phyloP scores from a whole-genome alignment of 768 basidiomycete genomes.

The Russula foetens region DNA sequence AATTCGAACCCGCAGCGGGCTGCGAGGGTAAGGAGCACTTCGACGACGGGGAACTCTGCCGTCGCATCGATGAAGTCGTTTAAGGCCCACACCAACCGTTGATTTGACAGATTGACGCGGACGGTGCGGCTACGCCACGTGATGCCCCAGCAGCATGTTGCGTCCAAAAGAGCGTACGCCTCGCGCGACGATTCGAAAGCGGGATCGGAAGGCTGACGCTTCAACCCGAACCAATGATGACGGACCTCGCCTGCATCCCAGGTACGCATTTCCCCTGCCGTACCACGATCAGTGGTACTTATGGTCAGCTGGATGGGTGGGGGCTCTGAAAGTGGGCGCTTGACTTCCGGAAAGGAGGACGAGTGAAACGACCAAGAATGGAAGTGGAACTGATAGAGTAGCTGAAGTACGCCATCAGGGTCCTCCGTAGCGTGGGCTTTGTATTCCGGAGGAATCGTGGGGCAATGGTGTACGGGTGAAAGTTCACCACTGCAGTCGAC shows the following conservation, averaged over 20 bases:
- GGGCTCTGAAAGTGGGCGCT: slow-evolving; percentile 10
- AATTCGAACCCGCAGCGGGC: slow-evolving; percentile 16
- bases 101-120: slow-evolving; percentile 8
- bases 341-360: slow-evolving; percentile 3
- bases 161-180: slow-evolving; percentile 17
- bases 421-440: neutral
- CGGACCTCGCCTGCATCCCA: neutral
- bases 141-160: slow-evolving; percentile 16
- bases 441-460: neutral
- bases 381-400: neutral
- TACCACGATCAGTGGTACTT: neutral
- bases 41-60: slow-evolving; percentile 5
- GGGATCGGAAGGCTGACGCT: slow-evolving; percentile 2
- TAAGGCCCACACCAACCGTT: slow-evolving; percentile 14
- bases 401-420: slow-evolving; percentile 7
- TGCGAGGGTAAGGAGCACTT: slow-evolving; percentile 14
- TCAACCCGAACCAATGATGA: slow-evolving; percentile 7
- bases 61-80: slow-evolving; percentile 7
- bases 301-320: slow-evolving; percentile 8
- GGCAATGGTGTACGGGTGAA: neutral
- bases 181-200: slow-evolving; percentile 8
- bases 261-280: slow-evolving; percentile 1
- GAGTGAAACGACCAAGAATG: neutral
- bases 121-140: slow-evolving; percentile 15
- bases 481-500: neutral